Conservation (phyloP, 164 flowering plant genomes). For the Vitis riparia region DNA sequence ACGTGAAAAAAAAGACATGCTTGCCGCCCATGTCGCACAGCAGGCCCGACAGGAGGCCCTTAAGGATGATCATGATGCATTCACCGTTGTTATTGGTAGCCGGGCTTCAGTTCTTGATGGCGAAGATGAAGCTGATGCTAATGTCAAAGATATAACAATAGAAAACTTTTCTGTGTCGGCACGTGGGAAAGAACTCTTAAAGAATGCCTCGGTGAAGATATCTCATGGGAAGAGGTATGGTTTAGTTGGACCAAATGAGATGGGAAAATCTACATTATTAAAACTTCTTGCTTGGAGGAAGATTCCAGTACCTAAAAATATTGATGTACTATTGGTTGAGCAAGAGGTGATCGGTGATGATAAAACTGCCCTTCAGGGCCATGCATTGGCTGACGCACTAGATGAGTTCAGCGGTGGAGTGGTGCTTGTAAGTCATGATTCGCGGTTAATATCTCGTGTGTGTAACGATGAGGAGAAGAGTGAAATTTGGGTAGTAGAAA, state of each 20-base stretch:
- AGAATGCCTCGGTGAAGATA: constrained; percentile 64
- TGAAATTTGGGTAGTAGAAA: constrained; percentile 72
- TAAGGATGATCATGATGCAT: constrained; percentile 78
- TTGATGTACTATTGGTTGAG: constrained; percentile 85
- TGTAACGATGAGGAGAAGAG: constrained; percentile 82
- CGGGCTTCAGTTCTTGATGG: constrained; percentile 64
- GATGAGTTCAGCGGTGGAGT: constrained; percentile 86
- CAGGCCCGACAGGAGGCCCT: constrained; percentile 63
- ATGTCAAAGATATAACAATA: constrained; percentile 68
- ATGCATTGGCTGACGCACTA: constrained; percentile 78
- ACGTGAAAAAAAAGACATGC: constrained; percentile 16
- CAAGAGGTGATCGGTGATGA: constrained; percentile 88
- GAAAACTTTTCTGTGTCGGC: constrained; percentile 76
- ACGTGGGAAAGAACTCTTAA: constrained; percentile 68
- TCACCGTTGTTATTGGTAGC: constrained; percentile 74
- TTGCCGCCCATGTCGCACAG: constrained; percentile 54
- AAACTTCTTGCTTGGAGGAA: constrained; percentile 90
- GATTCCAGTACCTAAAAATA: constrained; percentile 83
- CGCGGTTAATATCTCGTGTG: constrained; percentile 76
- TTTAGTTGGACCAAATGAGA: constrained; percentile 81
- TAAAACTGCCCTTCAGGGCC: constrained; percentile 62
- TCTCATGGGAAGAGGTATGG: constrained; percentile 83
- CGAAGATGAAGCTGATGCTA: constrained; percentile 66
- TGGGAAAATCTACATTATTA: constrained; percentile 73
- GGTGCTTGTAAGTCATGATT: constrained; percentile 81